Base-by-base conservation (phyloP, 305 asterid species). In the Petunia hybrid region DNA sequence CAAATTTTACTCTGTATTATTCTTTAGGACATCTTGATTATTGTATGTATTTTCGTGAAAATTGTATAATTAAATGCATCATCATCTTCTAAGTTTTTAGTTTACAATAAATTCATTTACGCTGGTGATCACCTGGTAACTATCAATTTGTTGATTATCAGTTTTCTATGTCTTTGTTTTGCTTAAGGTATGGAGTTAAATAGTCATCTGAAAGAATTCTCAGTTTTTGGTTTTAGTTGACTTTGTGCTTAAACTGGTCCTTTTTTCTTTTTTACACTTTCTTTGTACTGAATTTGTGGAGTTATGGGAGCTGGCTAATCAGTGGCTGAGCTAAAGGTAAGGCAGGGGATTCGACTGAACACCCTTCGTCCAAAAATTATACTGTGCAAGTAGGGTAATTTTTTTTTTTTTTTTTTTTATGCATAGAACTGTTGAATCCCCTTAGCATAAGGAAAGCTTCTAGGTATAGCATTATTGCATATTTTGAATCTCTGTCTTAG, bases 161-260 rank as follows among this genome's bases (percentile, higher is more conserved):
- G 14, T 73, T 73, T 73, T 51, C 46, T 73, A 6, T 51, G 36
- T 35, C 61, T 51, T 73, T 73, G 8, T 51, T 41, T 73, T 73
- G 63, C 41, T 77, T 31, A 61, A 61, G 73, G 43, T 77, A 45
- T 59, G 55, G 70, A 40, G 80, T 16, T 5, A 77, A 14, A 77
- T 41, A 77, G 57, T 77, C 57, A 42, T 31, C 73, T 77, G 31
- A 6, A 61, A 61, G 73, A 60, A 60, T 77, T 61, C n/a, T 13
- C 73, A 12, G 38, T 62, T 77, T 77, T 61, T 53, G 73, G 46
- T 77, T 77, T 77, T 77, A 8, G 81, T 77, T 77, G 68, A 60
- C 70, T 63, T 48, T 64, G 56, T 77, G 60, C 70, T 77, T 61
- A 6, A 13, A 51, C 36, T 73, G 46, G 45, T 73, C 14, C 1